Conservation (phyloP, 352 stramenopile species). For the Phytophthora capsici region DNA sequence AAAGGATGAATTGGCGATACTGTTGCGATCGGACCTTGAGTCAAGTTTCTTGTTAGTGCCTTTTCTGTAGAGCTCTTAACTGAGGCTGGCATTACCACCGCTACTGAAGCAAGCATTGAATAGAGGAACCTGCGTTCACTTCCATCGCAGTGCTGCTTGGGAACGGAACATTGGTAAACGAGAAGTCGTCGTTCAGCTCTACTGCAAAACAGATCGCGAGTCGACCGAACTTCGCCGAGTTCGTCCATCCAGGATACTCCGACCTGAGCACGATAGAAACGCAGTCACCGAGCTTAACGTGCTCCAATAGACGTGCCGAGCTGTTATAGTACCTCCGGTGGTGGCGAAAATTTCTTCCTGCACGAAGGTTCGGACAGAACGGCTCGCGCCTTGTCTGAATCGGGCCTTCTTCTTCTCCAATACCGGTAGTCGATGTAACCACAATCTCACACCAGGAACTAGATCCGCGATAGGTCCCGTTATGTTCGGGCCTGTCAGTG, state of each 20-base stretch:
- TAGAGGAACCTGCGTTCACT: slow-evolving; percentile 7
- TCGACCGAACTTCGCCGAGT: slow-evolving; percentile 60
- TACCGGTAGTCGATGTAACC: slow-evolving; percentile 41
- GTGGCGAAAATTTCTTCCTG: slow-evolving; percentile 49
- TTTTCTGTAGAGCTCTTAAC: slow-evolving; percentile 11
- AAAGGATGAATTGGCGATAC: too few species aligned
- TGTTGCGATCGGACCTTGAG: too few species aligned
- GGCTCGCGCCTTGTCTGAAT: slow-evolving; percentile 33
- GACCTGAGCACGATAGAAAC: slow-evolving; percentile 68
- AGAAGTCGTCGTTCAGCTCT: slow-evolving; percentile 58
- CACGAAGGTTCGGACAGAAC: slow-evolving; percentile 65
- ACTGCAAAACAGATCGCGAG: slow-evolving; percentile 57
- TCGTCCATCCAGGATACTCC: slow-evolving; percentile 67
- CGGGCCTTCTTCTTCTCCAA: slow-evolving; percentile 4
- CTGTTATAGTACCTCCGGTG: slow-evolving; percentile 61
- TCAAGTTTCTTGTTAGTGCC: too few species aligned
- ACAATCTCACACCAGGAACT: slow-evolving; percentile 74
- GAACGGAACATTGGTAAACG: slow-evolving; percentile 44
- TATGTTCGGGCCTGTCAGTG: slow-evolving; percentile 43
- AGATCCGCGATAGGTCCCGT: slow-evolving; percentile 63
- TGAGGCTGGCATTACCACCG: background rate
- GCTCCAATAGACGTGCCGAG: slow-evolving; percentile 37
- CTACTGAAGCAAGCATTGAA: slow-evolving; percentile 39
- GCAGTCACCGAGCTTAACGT: slow-evolving; percentile 49
- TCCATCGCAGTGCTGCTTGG: slow-evolving; percentile 30